phyloP scores from a whole-genome alignment of 2,329 filamentous ascomycete species.

The Fusarium sp. region DNA sequence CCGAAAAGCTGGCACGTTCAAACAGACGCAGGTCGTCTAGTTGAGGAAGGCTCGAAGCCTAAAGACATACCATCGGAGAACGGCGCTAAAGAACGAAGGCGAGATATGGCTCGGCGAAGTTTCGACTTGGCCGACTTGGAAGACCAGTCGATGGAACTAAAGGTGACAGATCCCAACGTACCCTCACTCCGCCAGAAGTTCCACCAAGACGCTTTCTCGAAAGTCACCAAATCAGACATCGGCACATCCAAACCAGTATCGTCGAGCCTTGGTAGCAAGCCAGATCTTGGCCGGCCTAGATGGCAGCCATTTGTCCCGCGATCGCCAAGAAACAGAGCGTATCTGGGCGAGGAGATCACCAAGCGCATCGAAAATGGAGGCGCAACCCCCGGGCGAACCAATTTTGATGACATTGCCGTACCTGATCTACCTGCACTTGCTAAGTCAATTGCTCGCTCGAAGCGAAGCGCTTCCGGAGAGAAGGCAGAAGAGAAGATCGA shows the following conservation, averaged over 20 bases:
- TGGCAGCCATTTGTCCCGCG: conserved; percentile 62
- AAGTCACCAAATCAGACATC: conserved; percentile 34
- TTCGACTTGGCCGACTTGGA: conserved; percentile 49
- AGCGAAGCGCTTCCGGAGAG: conserved; percentile 30
- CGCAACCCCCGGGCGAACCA: conserved; percentile 41
- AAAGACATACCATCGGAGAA: conserved; percentile 2
- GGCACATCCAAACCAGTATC: conserved; percentile 28
- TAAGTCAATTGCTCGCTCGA: conserved; percentile 44
- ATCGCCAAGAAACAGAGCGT: conserved; percentile 57
- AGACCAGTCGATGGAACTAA: conserved; percentile 38
- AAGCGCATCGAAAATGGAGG: conserved; percentile 52
- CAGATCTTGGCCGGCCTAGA: conserved; percentile 54
- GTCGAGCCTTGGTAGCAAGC: conserved; percentile 44
- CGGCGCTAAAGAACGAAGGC: conserved; percentile 9
- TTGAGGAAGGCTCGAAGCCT: conserved; percentile 20
- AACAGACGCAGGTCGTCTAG: conserved; percentile 34
- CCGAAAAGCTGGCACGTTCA: conserved; percentile 53
- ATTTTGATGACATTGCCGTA: conserved; percentile 45
- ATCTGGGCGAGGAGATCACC: conserved; percentile 55
- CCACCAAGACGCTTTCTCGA: conserved; percentile 49
- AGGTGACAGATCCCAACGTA: conserved; percentile 30
- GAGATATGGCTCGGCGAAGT: conserved; percentile 44
- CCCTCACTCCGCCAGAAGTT: conserved; percentile 57
- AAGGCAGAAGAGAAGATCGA: conserved; percentile 59
- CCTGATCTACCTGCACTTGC: conserved; percentile 51